Percentiles rank a stretch among this genome's conserved stretches.
Evolutionary conservation across 2,329 filamentous ascomycete species (phyloP).

Genomic region (Cadophora luteo-olivacea): DNA sequence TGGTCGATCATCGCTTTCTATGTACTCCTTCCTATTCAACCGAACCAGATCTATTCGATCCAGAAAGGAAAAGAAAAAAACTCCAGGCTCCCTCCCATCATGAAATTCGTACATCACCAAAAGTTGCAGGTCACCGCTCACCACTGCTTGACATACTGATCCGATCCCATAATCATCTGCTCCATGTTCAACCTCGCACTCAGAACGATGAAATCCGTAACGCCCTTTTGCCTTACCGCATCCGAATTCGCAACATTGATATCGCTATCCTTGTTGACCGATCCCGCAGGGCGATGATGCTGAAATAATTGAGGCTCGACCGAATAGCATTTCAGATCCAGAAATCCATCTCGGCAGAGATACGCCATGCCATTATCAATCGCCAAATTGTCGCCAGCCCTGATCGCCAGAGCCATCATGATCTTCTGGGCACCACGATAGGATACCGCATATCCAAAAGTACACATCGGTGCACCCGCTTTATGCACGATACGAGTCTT

Average conservation of each 20-base stretch:
- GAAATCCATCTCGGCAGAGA: constrained; percentile 43
- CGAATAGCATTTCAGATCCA: constrained; percentile 43
- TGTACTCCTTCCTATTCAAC: no score
- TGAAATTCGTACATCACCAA: no score
- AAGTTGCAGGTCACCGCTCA: no score
- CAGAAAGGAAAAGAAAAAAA: no score
- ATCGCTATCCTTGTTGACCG: constrained; percentile 44
- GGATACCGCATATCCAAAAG: constrained; percentile 46
- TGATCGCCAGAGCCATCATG: constrained; percentile 61
- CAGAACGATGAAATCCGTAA: constrained; percentile 47
- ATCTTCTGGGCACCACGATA: constrained; percentile 57
- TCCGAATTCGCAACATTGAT: constrained; percentile 36
- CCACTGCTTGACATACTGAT: constrained; percentile 19
- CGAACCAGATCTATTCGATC: no score
- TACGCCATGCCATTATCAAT: constrained; percentile 45
- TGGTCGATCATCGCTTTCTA: no score
- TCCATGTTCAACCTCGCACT: constrained; percentile 46
- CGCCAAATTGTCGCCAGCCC: constrained; percentile 34
- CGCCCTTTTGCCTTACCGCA: constrained; percentile 41
- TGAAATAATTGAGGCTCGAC: constrained; percentile 47
- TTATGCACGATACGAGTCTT: constrained; percentile 42
- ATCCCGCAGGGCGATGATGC: constrained; percentile 44
- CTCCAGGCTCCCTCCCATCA: no score
- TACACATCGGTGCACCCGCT: constrained; percentile 42
- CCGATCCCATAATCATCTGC: constrained; percentile 40